Conservation (phyloP, 306 rosid species). For the Cicer bijugum region DNA sequence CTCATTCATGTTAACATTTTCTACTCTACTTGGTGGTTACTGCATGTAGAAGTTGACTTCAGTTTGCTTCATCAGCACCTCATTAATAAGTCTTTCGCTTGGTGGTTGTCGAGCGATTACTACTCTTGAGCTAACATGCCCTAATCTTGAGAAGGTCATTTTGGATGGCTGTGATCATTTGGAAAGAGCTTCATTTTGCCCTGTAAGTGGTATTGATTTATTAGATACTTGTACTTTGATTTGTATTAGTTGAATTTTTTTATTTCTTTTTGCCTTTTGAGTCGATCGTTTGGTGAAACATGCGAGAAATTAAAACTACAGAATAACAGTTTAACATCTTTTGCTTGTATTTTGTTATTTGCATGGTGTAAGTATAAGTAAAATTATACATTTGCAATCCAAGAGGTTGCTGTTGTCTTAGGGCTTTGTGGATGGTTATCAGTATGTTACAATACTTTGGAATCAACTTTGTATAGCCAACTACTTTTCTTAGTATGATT, state of each 20-base stretch:
- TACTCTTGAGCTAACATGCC: conserved; percentile 79
- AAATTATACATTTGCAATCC: conserved; percentile 8
- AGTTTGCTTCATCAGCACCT: conserved; percentile 76
- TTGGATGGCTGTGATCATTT: conserved; percentile 98
- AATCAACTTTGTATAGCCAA: background rate
- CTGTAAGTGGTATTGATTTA: conserved; percentile 63
- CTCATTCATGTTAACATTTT: background rate
- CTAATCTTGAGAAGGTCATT: conserved; percentile 82
- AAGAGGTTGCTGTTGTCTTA: conserved; percentile 28
- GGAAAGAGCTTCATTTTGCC: conserved; percentile 84
- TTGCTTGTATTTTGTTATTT: conserved; percentile 28
- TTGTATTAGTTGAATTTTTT: background rate
- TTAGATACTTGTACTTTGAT: conserved; percentile 5
- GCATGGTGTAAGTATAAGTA: conserved; percentile 21
- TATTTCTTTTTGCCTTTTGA: conserved; percentile 19
- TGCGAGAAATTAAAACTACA: conserved; percentile 9
- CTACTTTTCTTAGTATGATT: background rate
- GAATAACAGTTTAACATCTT: background rate
- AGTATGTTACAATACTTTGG: background rate
- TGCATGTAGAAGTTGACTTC: conserved; percentile 79
- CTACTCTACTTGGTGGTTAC: conserved; percentile 40
- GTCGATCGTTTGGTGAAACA: conserved; percentile 27
- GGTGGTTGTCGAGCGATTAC: conserved; percentile 89
- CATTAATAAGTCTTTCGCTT: conserved; percentile 83
- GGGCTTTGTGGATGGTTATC: conserved; percentile 18